Base-by-base conservation (phyloP, 345 rosid species). In the Gynandropsis gynandra region DNA sequence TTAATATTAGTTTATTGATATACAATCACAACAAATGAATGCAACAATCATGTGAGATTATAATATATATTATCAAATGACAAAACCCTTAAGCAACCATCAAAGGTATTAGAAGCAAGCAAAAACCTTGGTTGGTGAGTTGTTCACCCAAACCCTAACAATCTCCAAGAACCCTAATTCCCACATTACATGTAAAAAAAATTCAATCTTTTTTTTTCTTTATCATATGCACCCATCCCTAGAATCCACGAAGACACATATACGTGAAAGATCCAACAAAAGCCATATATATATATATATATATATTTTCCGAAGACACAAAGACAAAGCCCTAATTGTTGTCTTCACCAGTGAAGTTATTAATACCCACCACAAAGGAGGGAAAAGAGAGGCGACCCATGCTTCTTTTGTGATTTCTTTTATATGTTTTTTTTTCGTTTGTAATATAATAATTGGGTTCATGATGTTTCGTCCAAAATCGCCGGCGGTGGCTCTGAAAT, bases 61-160 rank as follows among this genome's bases (percentile, higher is more conserved):
- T n/a, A n/a, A n/a, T n/a, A n/a, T n/a, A n/a, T 9, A 29, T 42
- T 12, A 47, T 49, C 35, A 36, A 50, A 35, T 52, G 50, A 40
- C 55, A 52, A 58, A 53, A 65, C 45, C 38, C 45, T 40, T 46
- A 52, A 57, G 44, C 55, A 58, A 57, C 59, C 32, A 37, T 51
- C 13, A 58, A 4, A 40, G 21, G 45, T 16, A 38, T 20, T 59
- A 55, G n/a, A n/a, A 65, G 40, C 59, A 56, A 66, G 35, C 67
- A 44, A 67, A 72, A 58, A 75, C 69, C 55, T 42, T 57, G 67
- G 54, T 68, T 77, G 67, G 39, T n/a, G 47, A 68, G 74, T 74
- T 64, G 94, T 76, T 83, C 75, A 79, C 74, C 96, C 58, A 79
- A 71, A 72, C 72, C 40, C 70, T 71, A 71, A 73, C 89, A 81